These are phyloP conservation scores for Peterozyma xylosa DNA, from an alignment of 805 yeast species.

Conservation along the genomic window DNA sequence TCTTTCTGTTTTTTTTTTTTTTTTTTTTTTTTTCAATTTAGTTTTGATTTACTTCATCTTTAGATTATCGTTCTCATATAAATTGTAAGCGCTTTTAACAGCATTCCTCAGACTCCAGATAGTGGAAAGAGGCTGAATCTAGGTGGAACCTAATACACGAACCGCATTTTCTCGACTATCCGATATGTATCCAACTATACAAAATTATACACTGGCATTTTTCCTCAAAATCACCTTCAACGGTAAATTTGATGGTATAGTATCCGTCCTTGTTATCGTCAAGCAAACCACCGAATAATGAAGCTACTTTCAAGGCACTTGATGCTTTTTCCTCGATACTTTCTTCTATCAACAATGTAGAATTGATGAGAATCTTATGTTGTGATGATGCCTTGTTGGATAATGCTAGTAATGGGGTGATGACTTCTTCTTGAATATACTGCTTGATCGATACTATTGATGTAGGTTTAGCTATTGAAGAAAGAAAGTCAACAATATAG, in stretches of 20 bases:
- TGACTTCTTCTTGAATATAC: background rate
- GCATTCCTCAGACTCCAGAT: too few species aligned
- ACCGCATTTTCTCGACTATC: too few species aligned
- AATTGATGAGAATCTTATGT: slow-evolving; percentile 3
- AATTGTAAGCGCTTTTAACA: too few species aligned
- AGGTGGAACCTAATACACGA: too few species aligned
- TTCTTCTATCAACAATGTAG: background rate
- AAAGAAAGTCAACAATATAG: too few species aligned
- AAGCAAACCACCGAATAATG: slow-evolving; percentile 28
- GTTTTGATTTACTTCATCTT: too few species aligned
- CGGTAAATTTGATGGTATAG: slow-evolving; percentile 17
- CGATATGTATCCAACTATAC: slow-evolving; percentile 6
- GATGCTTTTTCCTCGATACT: background rate
- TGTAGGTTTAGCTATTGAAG: background rate
- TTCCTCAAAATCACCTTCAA: slow-evolving; percentile 1
- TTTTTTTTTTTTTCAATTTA: too few species aligned
- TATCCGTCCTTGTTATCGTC: slow-evolving; percentile 31
- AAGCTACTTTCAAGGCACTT: background rate
- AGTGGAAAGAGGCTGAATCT: too few species aligned
- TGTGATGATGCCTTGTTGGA: slow-evolving; percentile 4
- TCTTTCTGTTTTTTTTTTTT: too few species aligned
- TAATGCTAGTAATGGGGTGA: background rate
- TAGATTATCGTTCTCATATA: too few species aligned
- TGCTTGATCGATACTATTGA: background rate
- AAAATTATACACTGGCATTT: too few species aligned